phyloP scores from a whole-genome alignment of 225 moss, liverwort and hornwort species.

The Marchantia paleacea region DNA sequence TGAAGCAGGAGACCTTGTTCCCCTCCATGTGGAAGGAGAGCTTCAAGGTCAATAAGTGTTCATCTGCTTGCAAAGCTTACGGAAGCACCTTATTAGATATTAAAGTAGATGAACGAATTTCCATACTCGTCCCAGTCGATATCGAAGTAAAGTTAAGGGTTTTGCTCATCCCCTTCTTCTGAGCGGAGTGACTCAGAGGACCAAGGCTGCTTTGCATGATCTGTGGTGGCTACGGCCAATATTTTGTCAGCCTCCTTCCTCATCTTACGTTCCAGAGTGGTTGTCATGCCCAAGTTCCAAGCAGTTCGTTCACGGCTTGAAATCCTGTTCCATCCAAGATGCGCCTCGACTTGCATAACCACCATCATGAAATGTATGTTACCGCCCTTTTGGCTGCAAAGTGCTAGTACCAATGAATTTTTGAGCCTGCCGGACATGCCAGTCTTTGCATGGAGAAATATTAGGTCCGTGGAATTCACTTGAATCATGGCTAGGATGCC shows the following conservation, averaged over 20 bases:
- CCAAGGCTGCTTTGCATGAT: neutral
- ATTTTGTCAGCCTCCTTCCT: neutral
- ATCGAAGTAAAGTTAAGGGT: too few relatives aligned
- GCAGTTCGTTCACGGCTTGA: neutral
- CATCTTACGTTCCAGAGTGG: constrained; percentile 14
- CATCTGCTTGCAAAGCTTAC: too few relatives aligned
- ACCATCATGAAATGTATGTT: constrained; percentile 22
- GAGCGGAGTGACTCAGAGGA: neutral
- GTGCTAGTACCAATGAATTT: constrained; percentile 12
- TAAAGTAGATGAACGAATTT: too few relatives aligned
- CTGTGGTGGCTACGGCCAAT: neutral
- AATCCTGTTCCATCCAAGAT: constrained; percentile 15
- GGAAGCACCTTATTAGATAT: too few relatives aligned
- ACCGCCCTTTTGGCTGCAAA: neutral
- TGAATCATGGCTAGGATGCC: constrained; percentile 15
- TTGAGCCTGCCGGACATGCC: constrained; percentile 7
- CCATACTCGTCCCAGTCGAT: too few relatives aligned
- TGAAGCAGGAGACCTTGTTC: too few relatives aligned
- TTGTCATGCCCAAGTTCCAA: constrained; percentile 19
- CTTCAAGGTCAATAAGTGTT: too few relatives aligned
- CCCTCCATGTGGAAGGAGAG: too few relatives aligned
- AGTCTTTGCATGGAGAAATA: constrained; percentile 11
- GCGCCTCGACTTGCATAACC: constrained; percentile 13
- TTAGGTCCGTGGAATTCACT: constrained; percentile 12
- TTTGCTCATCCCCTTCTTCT: neutral